A percentile compares a stretch with the other conserved stretches of the same genome.
These are phyloP conservation scores for Hypsizygus ulmarius DNA, from an alignment of 1,284 basidiomycete species.

Conservation along the genomic window DNA sequence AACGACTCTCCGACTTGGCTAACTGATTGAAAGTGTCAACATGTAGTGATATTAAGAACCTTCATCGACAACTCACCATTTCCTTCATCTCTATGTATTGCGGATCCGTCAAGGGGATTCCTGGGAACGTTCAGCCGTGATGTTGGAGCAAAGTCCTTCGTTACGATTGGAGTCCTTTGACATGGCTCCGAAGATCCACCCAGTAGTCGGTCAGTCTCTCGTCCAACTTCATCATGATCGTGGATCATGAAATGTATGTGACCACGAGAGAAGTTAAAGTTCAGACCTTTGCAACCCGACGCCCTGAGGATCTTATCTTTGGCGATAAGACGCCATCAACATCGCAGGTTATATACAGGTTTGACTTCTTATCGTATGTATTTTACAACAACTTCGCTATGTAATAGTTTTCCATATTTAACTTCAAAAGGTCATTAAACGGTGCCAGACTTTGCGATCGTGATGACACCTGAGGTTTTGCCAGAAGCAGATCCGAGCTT, in stretches of 20 bases:
- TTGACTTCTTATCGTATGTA: slow-evolving; percentile 11
- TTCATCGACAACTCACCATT: slow-evolving; percentile 3
- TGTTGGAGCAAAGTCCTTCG: background rate
- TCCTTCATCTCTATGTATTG: slow-evolving; percentile 11
- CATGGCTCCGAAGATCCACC: too few relatives aligned
- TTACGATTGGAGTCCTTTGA: too few relatives aligned
- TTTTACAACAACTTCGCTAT: slow-evolving; percentile 9
- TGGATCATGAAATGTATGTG: too few relatives aligned
- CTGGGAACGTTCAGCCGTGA: background rate
- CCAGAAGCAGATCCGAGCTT: slow-evolving; percentile 49
- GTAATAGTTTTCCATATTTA: slow-evolving; percentile 5
- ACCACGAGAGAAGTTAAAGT: too few relatives aligned
- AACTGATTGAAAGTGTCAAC: slow-evolving; percentile 3
- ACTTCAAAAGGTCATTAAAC: slow-evolving; percentile 31
- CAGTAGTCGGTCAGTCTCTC: too few relatives aligned
- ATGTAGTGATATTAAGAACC: background rate
- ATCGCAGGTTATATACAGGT: background rate
- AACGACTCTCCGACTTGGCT: slow-evolving; percentile 17
- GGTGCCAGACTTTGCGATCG: slow-evolving; percentile 52
- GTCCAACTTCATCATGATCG: too few relatives aligned
- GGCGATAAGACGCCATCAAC: too few relatives aligned
- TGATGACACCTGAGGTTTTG: slow-evolving; percentile 44
- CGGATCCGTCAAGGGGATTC: slow-evolving; percentile 12
- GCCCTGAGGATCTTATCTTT: too few relatives aligned
- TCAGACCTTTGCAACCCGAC: too few relatives aligned